These are phyloP conservation scores for Rhodosorus marinus DNA, from an alignment of 23 red algal species.

Conservation along the genomic window DNA sequence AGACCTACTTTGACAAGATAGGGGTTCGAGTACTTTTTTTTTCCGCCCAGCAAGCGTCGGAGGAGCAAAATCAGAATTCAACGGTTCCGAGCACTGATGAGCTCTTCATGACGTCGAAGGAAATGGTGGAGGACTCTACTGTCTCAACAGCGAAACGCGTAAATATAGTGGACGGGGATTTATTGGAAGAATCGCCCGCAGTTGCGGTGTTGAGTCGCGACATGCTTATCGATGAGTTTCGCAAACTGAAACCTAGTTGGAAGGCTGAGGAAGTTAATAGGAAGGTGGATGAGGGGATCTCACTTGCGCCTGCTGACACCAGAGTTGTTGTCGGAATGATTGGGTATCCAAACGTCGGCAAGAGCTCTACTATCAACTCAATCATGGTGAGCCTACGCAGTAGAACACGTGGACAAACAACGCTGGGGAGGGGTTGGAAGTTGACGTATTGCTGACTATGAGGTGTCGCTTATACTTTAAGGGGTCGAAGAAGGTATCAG, in stretches of 20 bases:
- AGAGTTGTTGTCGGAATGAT: constrained; percentile 63
- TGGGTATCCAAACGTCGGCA: constrained; percentile 97
- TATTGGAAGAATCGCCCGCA: too few relatives aligned
- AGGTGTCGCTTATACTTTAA: background rate
- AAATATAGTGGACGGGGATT: too few relatives aligned
- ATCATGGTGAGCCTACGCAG: too few relatives aligned
- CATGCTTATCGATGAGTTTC: background rate
- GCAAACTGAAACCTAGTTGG: background rate
- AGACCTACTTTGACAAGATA: constrained; percentile 22
- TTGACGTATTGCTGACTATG: too few relatives aligned
- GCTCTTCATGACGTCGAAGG: constrained; percentile 10
- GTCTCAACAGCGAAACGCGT: constrained; percentile 10
- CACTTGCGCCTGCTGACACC: background rate
- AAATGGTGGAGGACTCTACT: constrained; percentile 3
- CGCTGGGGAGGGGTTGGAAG: background rate
- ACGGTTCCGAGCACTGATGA: constrained; percentile 12
- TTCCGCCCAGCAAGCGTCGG: constrained; percentile 36
- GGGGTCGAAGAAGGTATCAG: constrained; percentile 44
- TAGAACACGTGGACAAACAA: too few relatives aligned
- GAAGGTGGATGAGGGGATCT: background rate
- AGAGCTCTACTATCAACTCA: constrained; percentile 85
- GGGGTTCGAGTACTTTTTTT: constrained; percentile 53
- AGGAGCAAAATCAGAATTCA: constrained; percentile 10
- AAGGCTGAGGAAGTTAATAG: background rate
- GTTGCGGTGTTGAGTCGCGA: background rate